Base-by-base conservation (phyloP, 495 filamentous ascomycete species). In the Podospora sp. region DNA sequence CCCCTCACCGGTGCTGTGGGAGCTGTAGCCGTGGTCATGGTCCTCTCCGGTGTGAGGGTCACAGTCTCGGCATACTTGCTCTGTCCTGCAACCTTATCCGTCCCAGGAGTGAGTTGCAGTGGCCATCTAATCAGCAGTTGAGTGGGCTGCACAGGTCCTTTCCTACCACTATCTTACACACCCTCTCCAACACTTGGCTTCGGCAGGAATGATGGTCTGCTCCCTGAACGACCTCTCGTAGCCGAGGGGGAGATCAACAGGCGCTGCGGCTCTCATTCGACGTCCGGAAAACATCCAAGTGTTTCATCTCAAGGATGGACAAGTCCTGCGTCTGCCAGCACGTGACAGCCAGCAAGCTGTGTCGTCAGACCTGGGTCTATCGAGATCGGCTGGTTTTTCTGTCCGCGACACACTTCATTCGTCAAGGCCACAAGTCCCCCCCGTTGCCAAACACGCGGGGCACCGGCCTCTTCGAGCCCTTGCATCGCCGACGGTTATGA, bases 191-290 rank as follows among this genome's bases (percentile, higher is more conserved):
- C 9, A 25, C 25, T 33, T 36, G 29, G 57, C 57, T 26, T 27
- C 55, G 55, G 57, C 53, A 57, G 40, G 53, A 57, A 57, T 24
- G 21, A 57, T 57, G 22, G 21, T 27, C 26, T 27, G 53, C 53
- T 27, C 9, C 21, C 12, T 3, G 22, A 12, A 57, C 21, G 53
- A 26, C 53, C 53, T 24, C 22, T 26, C 57, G 29, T 60, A 60
- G 57, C 26, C 57, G 57, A 60, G 12, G 14, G 21, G n/a, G 29
- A 27, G 53, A 57, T 60, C 29, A 29, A 20, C 57, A 1, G 12
- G 57, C 57, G 29, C 26, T 60, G 57, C 57, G 57, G 57, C 57
- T 35, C 57, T 36, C 57, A 60, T 60, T 60, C 57, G 57, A 33
- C 20, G 26, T 36, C 57, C 25, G 9, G 9, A n/a, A 33, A 35